Percentiles rank a stretch among this genome's conserved stretches.
These are phyloP conservation scores for Primulina huaijiensis DNA, from an alignment of 257 asterid species.

Conservation along the genomic window DNA sequence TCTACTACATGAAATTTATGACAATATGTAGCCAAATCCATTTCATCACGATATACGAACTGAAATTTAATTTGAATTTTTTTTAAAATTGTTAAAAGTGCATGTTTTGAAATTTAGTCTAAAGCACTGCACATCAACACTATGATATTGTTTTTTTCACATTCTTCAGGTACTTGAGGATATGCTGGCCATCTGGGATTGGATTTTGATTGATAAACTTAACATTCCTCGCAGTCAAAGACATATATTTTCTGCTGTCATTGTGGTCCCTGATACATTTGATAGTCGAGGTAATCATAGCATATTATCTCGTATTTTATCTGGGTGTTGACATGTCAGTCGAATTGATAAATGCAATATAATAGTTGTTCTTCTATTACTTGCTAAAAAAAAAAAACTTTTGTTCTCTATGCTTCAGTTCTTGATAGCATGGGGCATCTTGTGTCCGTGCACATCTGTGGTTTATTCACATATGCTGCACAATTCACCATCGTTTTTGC, in stretches of 20 bases:
- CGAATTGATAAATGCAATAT: not conserved
- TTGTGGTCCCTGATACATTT: conserved; percentile 91
- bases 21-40: conserved; percentile 17
- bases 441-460: not conserved
- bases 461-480: not conserved
- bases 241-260: conserved; percentile 69
- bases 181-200: conserved; percentile 87
- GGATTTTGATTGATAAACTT: conserved; percentile 77
- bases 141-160: not conserved
- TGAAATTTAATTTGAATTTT: conserved; percentile 8
- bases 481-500: not conserved
- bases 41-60: conserved; percentile 11
- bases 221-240: conserved; percentile 61
- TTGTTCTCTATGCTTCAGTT: not conserved
- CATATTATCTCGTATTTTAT: conserved; percentile 16
- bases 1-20: conserved; percentile 15
- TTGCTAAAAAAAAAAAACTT: not conserved
- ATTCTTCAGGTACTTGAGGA: conserved; percentile 75
- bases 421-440: not conserved
- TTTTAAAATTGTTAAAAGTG: conserved; percentile 9
- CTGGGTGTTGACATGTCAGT: conserved; percentile 1
- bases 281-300: conserved; percentile 74
- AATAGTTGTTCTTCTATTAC: not conserved
- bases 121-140: conserved; percentile 6
- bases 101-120: not conserved